These are phyloP conservation scores for Scutellaria barbata DNA, from an alignment of 257 asterid species.

Conservation along the genomic window DNA sequence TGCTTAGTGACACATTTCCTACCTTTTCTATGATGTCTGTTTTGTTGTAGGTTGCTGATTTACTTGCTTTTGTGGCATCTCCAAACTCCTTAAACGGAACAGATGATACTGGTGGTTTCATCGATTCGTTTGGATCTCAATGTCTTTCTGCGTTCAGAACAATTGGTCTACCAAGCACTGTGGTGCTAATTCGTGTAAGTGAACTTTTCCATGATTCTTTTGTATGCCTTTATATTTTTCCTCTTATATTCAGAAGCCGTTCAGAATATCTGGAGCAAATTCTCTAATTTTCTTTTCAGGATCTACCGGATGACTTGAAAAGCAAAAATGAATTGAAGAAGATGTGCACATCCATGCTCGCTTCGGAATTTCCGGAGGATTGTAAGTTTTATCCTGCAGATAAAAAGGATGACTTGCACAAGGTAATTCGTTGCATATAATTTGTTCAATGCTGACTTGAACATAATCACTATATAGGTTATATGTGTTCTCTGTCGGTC, in stretches of 20 bases:
- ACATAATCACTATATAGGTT: slow-evolving; percentile 5
- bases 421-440: slow-evolving; percentile 54
- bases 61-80: slow-evolving; percentile 96
- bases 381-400: slow-evolving; percentile 90
- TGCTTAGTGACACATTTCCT: slow-evolving; percentile 11
- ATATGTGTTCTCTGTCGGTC: slow-evolving; percentile 14
- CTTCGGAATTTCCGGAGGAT: slow-evolving; percentile 93
- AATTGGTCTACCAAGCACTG: slow-evolving; percentile 93
- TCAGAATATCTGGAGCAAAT: neutral
- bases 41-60: slow-evolving; percentile 81
- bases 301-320: slow-evolving; percentile 72
- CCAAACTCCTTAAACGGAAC: slow-evolving; percentile 56
- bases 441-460: neutral
- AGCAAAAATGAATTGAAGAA: slow-evolving; percentile 71
- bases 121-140: slow-evolving; percentile 91
- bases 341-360: slow-evolving; percentile 60
- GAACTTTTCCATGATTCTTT: slow-evolving; percentile 24
- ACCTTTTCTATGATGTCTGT: slow-evolving; percentile 19
- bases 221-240: neutral
- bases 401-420: slow-evolving; percentile 80
- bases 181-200: slow-evolving; percentile 86
- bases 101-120: slow-evolving; percentile 45
- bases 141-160: slow-evolving; percentile 90
- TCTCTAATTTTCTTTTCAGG: slow-evolving; percentile 50
- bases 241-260: slow-evolving; percentile 14